Conservation (phyloP, 306 rosid species). For the Potentilla sterilis region DNA sequence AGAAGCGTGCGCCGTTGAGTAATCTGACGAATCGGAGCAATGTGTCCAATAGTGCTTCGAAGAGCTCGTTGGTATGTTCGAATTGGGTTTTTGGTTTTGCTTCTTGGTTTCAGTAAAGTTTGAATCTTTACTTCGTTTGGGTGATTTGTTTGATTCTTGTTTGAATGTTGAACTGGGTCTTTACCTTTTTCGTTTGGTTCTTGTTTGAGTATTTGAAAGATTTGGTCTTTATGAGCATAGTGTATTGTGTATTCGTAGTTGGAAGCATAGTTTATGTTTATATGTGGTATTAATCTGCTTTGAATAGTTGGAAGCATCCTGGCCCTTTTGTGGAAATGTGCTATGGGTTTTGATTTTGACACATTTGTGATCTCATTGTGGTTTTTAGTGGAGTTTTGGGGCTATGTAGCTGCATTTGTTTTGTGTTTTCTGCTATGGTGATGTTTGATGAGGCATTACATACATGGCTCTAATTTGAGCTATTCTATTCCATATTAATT, state of each 20-base stretch:
- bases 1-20: constrained; percentile 82
- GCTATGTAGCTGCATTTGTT: not conserved
- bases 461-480: not conserved
- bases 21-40: constrained; percentile 68
- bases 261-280: not conserved
- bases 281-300: no score
- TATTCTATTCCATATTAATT: not conserved
- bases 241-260: not conserved
- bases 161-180: not conserved
- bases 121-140: not conserved
- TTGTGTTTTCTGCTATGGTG: not conserved
- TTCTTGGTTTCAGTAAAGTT: not conserved
- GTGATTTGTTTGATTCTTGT: not conserved
- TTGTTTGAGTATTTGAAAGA: not conserved
- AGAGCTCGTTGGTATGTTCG: constrained; percentile 52
- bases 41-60: constrained; percentile 32
- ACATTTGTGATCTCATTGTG: not conserved
- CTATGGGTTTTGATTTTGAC: not conserved
- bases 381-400: not conserved
- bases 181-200: not conserved
- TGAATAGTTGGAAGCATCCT: not conserved
- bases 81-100: not conserved
- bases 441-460: not conserved
- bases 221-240: not conserved
- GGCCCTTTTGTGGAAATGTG: no score